A percentile compares a stretch with the other conserved stretches of the same genome.
Conservation (phyloP, 2,329 filamentous ascomycete species). For the Ascochyta clinopodiicola region DNA sequence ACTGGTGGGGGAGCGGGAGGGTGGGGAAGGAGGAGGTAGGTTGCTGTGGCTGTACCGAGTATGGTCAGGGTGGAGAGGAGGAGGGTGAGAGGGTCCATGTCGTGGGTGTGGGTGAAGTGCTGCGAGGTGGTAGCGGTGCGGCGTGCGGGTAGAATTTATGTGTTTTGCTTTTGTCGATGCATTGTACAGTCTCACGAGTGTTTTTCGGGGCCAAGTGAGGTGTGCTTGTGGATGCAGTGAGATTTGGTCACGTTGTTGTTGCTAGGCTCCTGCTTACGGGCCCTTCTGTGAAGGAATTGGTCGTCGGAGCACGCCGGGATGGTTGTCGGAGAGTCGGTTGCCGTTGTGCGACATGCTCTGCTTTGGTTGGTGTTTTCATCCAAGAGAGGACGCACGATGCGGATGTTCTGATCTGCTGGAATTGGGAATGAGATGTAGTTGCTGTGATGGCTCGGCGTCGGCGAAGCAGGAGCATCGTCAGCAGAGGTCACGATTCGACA, state of each 20-base stretch:
- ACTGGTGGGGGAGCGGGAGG: background rate
- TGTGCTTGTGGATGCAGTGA: background rate
- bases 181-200: background rate
- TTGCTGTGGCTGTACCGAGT: background rate
- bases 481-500: no score
- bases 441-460: no score
- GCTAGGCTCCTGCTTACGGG: conserved; percentile 1
- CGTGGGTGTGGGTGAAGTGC: no score
- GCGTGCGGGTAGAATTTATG: background rate
- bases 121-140: no score
- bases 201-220: background rate
- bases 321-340: background rate
- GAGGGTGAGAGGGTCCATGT: background rate
- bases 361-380: no score
- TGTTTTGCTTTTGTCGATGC: background rate
- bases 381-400: no score
- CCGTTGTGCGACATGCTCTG: background rate
- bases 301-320: background rate
- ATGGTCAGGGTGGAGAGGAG: conserved; percentile 1
- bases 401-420: no score
- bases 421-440: no score
- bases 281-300: background rate
- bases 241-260: background rate
- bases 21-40: background rate
- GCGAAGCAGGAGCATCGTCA: no score